Evolutionary conservation across 2,329 filamentous ascomycete genomes (phyloP).

Genomic region (Penicillium freii): DNA sequence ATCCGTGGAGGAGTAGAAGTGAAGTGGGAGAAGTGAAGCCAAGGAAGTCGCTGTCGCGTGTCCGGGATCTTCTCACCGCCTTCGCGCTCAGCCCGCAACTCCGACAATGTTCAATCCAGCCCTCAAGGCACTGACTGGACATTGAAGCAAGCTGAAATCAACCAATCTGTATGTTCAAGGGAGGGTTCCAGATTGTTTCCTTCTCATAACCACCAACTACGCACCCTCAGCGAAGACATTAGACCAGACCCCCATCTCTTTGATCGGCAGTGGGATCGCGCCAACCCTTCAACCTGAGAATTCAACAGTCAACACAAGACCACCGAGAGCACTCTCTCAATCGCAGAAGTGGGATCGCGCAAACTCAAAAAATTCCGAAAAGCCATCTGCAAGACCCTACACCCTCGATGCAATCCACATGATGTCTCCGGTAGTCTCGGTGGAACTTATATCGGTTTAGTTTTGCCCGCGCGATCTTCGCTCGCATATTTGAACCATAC

Average conservation of each 20-base stretch:
- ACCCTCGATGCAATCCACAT: slow-evolving; percentile 12
- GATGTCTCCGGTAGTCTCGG: slow-evolving; percentile 16
- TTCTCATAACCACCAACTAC: not conserved
- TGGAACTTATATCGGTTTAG: slow-evolving; percentile 18
- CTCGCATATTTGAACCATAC: slow-evolving; percentile 12
- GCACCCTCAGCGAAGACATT: not conserved
- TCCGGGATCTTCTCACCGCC: not conserved
- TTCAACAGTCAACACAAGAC: slow-evolving; percentile 1
- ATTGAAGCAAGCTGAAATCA: not conserved
- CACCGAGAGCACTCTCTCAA: not conserved
- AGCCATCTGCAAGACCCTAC: not conserved
- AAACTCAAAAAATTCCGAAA: not conserved
- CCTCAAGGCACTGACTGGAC: not conserved
- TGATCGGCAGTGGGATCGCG: slow-evolving; percentile 6
- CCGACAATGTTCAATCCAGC: not conserved
- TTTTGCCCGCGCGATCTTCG: slow-evolving; percentile 16
- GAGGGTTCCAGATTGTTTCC: not conserved
- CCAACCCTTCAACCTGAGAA: not conserved
- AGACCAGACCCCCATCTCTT: not conserved
- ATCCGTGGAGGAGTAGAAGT: not conserved
- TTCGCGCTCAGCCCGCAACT: slow-evolving; percentile 7
- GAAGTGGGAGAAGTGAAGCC: not conserved
- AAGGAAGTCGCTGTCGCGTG: not conserved
- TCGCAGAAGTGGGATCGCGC: not conserved
- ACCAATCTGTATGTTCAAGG: not conserved